A percentile compares a stretch with the other conserved stretches of the same genome.
Conservation (phyloP, 495 filamentous ascomycete species). For the Trichoderma reesei region DNA sequence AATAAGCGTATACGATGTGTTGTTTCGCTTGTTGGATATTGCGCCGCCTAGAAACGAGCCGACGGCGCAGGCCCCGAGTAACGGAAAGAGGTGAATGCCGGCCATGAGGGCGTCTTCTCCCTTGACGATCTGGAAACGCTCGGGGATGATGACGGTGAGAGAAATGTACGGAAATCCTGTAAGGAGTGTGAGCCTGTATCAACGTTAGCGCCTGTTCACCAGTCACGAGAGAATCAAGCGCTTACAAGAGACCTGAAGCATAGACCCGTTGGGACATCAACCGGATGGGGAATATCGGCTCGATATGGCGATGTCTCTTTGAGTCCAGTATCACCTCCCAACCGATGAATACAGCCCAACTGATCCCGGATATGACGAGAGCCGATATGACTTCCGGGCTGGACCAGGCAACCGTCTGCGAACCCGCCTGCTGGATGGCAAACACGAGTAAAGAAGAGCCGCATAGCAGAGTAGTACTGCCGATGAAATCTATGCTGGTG, state of each 20-base stretch:
- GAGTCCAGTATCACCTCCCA: constrained; percentile 36
- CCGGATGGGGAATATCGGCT: constrained; percentile 33
- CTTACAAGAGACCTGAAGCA: constrained; percentile 33
- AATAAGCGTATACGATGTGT: constrained; percentile 41
- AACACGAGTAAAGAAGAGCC: constrained; percentile 49
- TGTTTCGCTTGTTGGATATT: constrained; percentile 34
- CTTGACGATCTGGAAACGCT: constrained; percentile 50
- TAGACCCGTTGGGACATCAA: constrained; percentile 30
- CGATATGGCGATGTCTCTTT: constrained; percentile 19
- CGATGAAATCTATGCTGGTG: constrained; percentile 46
- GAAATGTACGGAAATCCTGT: constrained; percentile 49
- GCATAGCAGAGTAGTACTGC: constrained; percentile 42
- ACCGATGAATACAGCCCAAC: constrained; percentile 35
- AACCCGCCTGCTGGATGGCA: constrained; percentile 47
- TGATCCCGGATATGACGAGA: constrained; percentile 31
- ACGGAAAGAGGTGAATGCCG: constrained; percentile 49
- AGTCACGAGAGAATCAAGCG: constrained; percentile 17
- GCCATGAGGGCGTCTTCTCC: constrained; percentile 37
- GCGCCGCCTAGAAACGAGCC: constrained; percentile 41
- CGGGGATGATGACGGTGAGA: constrained; percentile 48
- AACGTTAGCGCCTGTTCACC: constrained; percentile 12
- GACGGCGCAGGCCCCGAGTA: constrained; percentile 41
- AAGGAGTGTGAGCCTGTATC: constrained; percentile 36
- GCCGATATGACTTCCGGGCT: constrained; percentile 34
- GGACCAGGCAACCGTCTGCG: constrained; percentile 35